A percentile compares a stretch with the other conserved stretches of the same genome.
Evolutionary conservation across 2,329 filamentous ascomycete genomes (phyloP).

Genomic region (Leptographium galeiforme): DNA sequence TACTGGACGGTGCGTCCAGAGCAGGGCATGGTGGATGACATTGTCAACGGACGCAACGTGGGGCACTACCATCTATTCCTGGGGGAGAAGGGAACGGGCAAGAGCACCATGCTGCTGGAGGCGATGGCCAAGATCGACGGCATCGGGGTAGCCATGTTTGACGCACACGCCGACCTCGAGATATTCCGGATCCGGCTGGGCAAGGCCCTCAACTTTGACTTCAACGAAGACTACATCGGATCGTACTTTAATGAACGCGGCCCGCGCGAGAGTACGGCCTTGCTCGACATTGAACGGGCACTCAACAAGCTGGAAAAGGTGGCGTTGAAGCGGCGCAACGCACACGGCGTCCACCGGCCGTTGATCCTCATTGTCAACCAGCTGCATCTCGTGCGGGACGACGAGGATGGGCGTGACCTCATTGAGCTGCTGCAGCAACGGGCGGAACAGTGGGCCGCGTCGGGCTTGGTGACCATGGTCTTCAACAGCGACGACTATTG

Average conservation of each 20-base stretch:
- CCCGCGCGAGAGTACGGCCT: constrained; percentile 77
- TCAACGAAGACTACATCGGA: constrained; percentile 94
- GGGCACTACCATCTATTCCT: constrained; percentile 88
- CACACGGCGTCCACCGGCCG: constrained; percentile 40
- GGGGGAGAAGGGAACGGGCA: constrained; percentile 92
- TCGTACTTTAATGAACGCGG: constrained; percentile 90
- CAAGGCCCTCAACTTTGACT: constrained; percentile 91
- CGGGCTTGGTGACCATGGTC: constrained; percentile 78
- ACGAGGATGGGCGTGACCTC: constrained; percentile 84
- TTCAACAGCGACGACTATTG: constrained; percentile 98
- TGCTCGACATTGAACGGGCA: constrained; percentile 90
- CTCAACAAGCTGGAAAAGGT: constrained; percentile 98
- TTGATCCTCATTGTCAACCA: constrained; percentile 92
- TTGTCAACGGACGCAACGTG: constrained; percentile 56
- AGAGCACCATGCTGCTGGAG: constrained; percentile 90
- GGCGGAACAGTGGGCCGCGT: constrained; percentile 91
- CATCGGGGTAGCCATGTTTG: constrained; percentile 85
- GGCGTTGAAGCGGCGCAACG: constrained; percentile 55
- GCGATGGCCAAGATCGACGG: constrained; percentile 89
- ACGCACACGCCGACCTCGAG: constrained; percentile 87
- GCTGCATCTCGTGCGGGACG: constrained; percentile 78
- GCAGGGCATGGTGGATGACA: constrained; percentile 68
- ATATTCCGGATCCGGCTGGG: constrained; percentile 89
- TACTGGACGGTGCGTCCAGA: constrained; percentile 45
- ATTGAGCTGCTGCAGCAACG: constrained; percentile 91